These are phyloP conservation scores for Abrus precatorius DNA, from an alignment of 306 rosid genomes.

Conservation along the genomic window DNA sequence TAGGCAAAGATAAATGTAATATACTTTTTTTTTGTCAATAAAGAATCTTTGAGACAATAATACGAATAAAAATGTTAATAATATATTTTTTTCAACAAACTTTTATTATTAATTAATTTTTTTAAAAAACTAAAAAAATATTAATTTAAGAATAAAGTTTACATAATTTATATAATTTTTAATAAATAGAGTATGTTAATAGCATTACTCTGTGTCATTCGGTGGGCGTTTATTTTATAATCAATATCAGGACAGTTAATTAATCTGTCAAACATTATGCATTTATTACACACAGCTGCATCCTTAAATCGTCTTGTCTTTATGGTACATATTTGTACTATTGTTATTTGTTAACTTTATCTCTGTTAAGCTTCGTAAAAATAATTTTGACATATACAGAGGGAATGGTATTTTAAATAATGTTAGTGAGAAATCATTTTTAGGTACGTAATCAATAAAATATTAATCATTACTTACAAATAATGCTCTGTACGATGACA, in stretches of 20 bases:
- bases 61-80: background rate
- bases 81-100: too few species aligned
- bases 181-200: too few species aligned
- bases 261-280: conserved; percentile 36
- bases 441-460: too few species aligned
- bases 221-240: conserved; percentile 38
- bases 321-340: background rate
- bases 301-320: conserved; percentile 8
- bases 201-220: conserved; percentile 45
- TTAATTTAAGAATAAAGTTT: too few species aligned
- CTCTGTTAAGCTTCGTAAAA: too few species aligned
- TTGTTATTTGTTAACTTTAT: background rate
- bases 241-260: conserved; percentile 5
- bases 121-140: too few species aligned
- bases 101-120: too few species aligned
- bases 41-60: conserved; percentile 46
- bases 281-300: conserved; percentile 51
- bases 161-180: too few species aligned
- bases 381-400: background rate
- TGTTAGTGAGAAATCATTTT: too few species aligned
- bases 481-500: too few species aligned
- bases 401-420: too few species aligned
- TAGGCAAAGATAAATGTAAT: conserved; percentile 28
- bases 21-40: conserved; percentile 29
- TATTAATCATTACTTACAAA: too few species aligned